Evolutionary conservation across 1,284 basidiomycete species (phyloP), one percentile per base, ranked within the genome.

Genomic region (Cryptococcus deneoformans): DNA sequence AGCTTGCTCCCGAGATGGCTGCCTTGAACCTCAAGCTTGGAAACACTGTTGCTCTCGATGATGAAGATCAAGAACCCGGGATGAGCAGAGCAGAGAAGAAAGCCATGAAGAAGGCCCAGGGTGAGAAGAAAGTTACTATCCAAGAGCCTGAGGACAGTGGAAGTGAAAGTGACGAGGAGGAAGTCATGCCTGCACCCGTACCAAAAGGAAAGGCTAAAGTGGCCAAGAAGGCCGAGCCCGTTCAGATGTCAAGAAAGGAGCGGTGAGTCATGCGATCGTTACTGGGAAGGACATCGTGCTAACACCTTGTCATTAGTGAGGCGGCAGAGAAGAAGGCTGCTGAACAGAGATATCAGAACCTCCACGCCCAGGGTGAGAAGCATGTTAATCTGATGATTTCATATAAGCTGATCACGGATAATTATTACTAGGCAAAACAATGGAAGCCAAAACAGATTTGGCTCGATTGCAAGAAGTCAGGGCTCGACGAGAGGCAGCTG

Each of bases 321-420:
- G 85, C 85, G 67, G 90, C 90, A 69, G 90, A 93, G 77, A 92
- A 91, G 80, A 84, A 89, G 70, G 90, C 91, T 6, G 90, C 91
- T 0, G 84, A 88, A 68, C 90, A 92, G 45, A 80, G 83, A 38
- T 93, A 92, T 76, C 61, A 64, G 51, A 74, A 77, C 61, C 61
- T 77, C 14, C 79, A 79, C 59, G 79, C 79, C 85, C 87, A 89
- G 87, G 92, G 85, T 88, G 29, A 85, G 56, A 42, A 16, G 40
- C 16, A 42, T 12, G 40, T 42, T 16, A 16, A 5, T 12, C 40
- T 42, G 40, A 42, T 42, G 40, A 42, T 42, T 42, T 11, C 40
- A 12, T 16, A 42, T 42, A 6, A 42, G 40, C 11, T 29, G 29
- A 29, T 29, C 29, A 29, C 5, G 29, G 29, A 29, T 29, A 29